Base-by-base conservation (phyloP, 352 stramenopile genomes). In the Pythium aristosporum region DNA sequence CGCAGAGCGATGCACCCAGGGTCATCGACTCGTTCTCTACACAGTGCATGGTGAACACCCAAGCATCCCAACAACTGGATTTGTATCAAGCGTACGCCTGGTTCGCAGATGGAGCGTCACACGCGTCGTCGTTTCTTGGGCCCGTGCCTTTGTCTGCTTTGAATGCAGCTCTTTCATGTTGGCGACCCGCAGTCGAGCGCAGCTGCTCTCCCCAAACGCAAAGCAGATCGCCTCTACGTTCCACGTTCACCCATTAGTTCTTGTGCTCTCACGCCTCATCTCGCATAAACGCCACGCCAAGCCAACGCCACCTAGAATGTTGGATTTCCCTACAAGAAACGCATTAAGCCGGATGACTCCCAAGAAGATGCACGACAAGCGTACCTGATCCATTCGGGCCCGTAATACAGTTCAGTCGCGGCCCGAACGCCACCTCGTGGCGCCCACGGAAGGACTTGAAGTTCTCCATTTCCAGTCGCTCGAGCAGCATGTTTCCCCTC, bases 171-270 rank as follows among this genome's bases (percentile, higher is more conserved):
- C 72, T 46, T 74, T 72, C 67, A 77, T 67, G 21, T 25, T 63
- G 30, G 71, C 62, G 16, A 83, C 70, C 3, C 75, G 75, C 11
- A 80, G 39, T 18, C 63, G 59, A 10, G 57, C 44, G 23, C 57
- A 68, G 43, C 61, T 70, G 36, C 67, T 73, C 51, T 80, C 69
- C 2, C 72, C 75, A 46, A 83, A 69, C 6, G 67, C 75, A 58
- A 83, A 83, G 56, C 72, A 80, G 37, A 83, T 79, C 42, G 75
- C 75, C 46, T 83, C 71, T 79, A 16, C 15, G 23, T 25, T 20
- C 7, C 20, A 20, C 60, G 47, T 61, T 37, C 15, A 54, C 20
- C 2, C 25, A n/a, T n/a, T 6, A 41, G 34, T n/a, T 18, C 28
- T 6, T 18, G 25, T 34, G 11, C 25, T 41, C 21, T 21, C 10